These are phyloP conservation scores for Cadophora sp. DNA, from an alignment of 2,329 filamentous ascomycete species.

Conservation along the genomic window DNA sequence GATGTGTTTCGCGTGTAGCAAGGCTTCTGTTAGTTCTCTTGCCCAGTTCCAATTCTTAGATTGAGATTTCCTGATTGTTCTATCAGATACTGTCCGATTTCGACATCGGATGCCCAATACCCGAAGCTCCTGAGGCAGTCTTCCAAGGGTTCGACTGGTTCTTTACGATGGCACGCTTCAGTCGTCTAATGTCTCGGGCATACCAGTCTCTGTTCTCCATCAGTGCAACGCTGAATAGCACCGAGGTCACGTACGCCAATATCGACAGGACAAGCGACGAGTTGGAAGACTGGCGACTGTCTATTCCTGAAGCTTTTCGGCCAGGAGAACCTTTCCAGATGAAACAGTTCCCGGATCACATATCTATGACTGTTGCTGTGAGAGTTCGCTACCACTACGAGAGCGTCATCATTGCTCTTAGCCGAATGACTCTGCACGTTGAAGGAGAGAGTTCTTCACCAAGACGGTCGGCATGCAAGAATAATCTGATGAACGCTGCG, in stretches of 20 bases:
- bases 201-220: slow-evolving; percentile 48
- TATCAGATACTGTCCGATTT: slow-evolving; percentile 47
- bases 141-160: slow-evolving; percentile 49
- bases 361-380: slow-evolving; percentile 37
- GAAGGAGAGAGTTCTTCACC: slow-evolving; percentile 27
- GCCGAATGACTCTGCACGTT: slow-evolving; percentile 43
- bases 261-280: slow-evolving; percentile 40
- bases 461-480: slow-evolving; percentile 35
- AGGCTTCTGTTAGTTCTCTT: slow-evolving; percentile 44
- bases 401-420: slow-evolving; percentile 44
- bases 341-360: slow-evolving; percentile 29
- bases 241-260: slow-evolving; percentile 27
- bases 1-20: slow-evolving; percentile 43
- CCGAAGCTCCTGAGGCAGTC: slow-evolving; percentile 44
- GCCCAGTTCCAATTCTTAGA: not conserved
- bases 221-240: slow-evolving; percentile 41
- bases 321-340: slow-evolving; percentile 41
- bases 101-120: slow-evolving; percentile 49
- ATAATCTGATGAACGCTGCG: slow-evolving; percentile 44
- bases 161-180: slow-evolving; percentile 42
- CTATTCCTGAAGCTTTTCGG: slow-evolving; percentile 44
- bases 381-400: slow-evolving; percentile 46
- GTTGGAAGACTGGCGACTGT: slow-evolving; percentile 45
- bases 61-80: not conserved
- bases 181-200: slow-evolving; percentile 45